Percentiles rank a stretch among this genome's conserved stretches.
Conservation (phyloP, 495 filamentous ascomycete species). For the Neurospora sp. region DNA sequence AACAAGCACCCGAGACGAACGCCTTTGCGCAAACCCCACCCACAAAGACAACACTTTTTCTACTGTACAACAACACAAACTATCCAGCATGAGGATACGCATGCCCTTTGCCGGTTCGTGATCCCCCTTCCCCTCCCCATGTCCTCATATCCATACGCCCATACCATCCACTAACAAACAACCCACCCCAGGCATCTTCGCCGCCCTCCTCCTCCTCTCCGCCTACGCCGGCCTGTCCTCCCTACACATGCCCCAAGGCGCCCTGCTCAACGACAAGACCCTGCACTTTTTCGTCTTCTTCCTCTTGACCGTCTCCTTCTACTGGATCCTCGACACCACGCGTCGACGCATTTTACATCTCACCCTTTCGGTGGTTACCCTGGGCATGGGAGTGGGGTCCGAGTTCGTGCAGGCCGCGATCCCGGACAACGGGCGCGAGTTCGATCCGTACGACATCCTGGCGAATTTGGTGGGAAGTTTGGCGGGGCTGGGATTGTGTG, state of each 20-base stretch:
- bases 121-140: background rate
- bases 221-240: conserved; percentile 67
- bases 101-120: conserved; percentile 61
- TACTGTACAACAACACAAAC: background rate
- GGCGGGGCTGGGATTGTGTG: conserved; percentile 59
- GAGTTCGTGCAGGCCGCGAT: conserved; percentile 76
- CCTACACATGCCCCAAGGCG: conserved; percentile 40
- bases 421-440: conserved; percentile 62
- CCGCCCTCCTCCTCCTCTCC: conserved; percentile 62
- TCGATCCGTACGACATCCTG: conserved; percentile 77
- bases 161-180: conserved; percentile 1
- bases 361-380: conserved; percentile 71
- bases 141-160: background rate
- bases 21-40: background rate
- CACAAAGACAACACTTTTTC: background rate
- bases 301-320: conserved; percentile 76
- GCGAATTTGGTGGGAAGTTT: conserved; percentile 80
- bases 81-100: conserved; percentile 54
- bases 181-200: conserved; percentile 54
- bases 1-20: background rate
- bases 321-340: conserved; percentile 91
- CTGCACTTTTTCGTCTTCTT: conserved; percentile 89
- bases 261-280: conserved; percentile 70
- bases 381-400: conserved; percentile 65
- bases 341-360: conserved; percentile 75